Percentiles rank a stretch among this genome's conserved stretches.
Evolutionary conservation across 495 filamentous ascomycete species (phyloP).

Genomic region (Daldinia bambusicola): DNA sequence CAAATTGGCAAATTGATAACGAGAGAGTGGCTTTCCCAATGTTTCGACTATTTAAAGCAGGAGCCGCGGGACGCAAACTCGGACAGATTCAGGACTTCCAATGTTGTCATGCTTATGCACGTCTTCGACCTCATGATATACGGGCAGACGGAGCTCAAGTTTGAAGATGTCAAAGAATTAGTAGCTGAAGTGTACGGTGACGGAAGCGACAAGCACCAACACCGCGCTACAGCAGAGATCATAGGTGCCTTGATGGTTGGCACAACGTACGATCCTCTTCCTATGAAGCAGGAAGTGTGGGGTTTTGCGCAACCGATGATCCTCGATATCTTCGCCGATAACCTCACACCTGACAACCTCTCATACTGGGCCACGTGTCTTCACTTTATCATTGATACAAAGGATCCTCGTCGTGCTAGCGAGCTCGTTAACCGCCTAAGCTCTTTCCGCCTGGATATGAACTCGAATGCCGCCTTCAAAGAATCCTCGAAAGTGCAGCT

Average conservation of each 20-base stretch:
- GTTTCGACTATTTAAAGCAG: constrained; percentile 94
- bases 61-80: constrained; percentile 85
- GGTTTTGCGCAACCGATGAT: constrained; percentile 90
- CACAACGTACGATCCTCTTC: constrained; percentile 73
- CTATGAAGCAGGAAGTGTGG: constrained; percentile 81
- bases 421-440: constrained; percentile 87
- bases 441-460: constrained; percentile 89
- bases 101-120: constrained; percentile 84
- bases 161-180: constrained; percentile 88
- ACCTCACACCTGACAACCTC: constrained; percentile 92
- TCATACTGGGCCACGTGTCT: constrained; percentile 94
- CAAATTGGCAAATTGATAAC: constrained; percentile 84
- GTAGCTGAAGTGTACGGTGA: constrained; percentile 81
- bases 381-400: constrained; percentile 79
- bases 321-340: constrained; percentile 84
- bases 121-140: constrained; percentile 87
- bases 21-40: constrained; percentile 84
- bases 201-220: constrained; percentile 97
- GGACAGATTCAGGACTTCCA: constrained; percentile 90
- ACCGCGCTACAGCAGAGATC: constrained; percentile 95
- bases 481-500: constrained; percentile 96
- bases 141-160: constrained; percentile 76
- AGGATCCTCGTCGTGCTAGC: constrained; percentile 86
- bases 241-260: constrained; percentile 83
- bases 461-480: constrained; percentile 97